Evolutionary conservation across 2,329 filamentous ascomycete species (phyloP).

Genomic region (Penicillium frequentans): DNA sequence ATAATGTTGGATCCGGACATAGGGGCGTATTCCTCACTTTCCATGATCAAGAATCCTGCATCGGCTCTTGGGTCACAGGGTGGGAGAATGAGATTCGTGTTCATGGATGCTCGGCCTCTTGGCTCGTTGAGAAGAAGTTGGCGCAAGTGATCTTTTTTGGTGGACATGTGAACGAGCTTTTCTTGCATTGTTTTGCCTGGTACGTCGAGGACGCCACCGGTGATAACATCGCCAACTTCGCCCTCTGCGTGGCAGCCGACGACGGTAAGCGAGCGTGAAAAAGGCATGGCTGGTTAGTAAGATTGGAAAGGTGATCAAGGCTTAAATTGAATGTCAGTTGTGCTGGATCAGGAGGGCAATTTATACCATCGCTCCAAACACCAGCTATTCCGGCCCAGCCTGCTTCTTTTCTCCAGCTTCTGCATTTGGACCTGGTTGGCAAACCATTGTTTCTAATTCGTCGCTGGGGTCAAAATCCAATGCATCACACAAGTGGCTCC

Average conservation of each 20-base stretch:
- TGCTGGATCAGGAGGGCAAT: background rate
- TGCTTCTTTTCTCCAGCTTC: background rate
- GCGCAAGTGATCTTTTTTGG: conserved; percentile 42
- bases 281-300: conserved; percentile 10
- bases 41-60: conserved; percentile 49
- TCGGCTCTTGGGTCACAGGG: conserved; percentile 48
- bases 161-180: conserved; percentile 47
- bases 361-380: background rate
- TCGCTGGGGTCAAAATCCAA: background rate
- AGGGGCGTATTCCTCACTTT: conserved; percentile 47
- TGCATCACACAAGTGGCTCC: background rate
- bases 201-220: conserved; percentile 49
- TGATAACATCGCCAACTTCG: conserved; percentile 52
- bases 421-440: background rate
- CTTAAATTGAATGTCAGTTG: background rate
- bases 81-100: conserved; percentile 43
- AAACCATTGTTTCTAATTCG: background rate
- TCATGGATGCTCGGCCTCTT: conserved; percentile 44
- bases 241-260: conserved; percentile 30
- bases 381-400: background rate
- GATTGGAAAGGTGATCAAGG: background rate
- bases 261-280: conserved; percentile 22
- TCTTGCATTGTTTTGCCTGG: conserved; percentile 49
- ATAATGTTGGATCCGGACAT: conserved; percentile 52
- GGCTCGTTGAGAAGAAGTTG: conserved; percentile 50